These are phyloP conservation scores for Lunularia cruciata DNA, from an alignment of 225 moss, liverwort and hornwort genomes.

Conservation along the genomic window DNA sequence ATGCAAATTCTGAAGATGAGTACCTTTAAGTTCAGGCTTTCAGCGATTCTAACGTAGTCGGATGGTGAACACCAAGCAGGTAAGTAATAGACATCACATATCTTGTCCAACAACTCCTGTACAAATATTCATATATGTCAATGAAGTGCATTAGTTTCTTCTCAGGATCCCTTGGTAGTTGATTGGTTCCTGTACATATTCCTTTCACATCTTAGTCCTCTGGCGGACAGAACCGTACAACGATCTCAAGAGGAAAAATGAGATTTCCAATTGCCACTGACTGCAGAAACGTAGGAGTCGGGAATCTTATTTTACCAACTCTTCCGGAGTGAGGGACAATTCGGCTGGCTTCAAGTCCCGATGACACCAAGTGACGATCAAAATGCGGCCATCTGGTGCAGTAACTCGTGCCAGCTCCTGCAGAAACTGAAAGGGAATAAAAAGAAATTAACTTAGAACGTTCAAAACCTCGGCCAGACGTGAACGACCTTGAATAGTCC, in stretches of 20 bases:
- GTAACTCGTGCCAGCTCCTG: conserved; percentile 79
- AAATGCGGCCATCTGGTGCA: conserved; percentile 79
- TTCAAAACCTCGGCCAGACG: too few species aligned
- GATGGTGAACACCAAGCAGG: conserved; percentile 96
- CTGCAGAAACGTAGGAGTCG: too few species aligned
- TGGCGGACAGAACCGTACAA: neutral
- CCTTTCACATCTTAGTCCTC: neutral
- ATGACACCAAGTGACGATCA: conserved; percentile 94
- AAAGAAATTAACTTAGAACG: too few species aligned
- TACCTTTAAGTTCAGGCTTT: conserved; percentile 66
- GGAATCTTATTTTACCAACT: conserved; percentile 50
- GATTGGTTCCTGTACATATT: neutral
- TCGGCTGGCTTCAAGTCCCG: conserved; percentile 83
- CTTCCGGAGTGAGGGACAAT: conserved; percentile 59
- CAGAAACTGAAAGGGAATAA: conserved; percentile 57
- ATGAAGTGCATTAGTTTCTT: neutral
- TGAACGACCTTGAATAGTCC: too few species aligned
- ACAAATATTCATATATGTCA: neutral
- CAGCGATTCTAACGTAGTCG: conserved; percentile 71
- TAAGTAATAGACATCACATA: conserved; percentile 81
- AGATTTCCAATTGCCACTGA: too few species aligned
- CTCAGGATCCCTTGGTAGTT: neutral
- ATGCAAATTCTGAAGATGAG: too few species aligned
- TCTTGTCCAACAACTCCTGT: conserved; percentile 84
- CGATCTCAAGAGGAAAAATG: too few species aligned